Percentiles rank a stretch among this genome's conserved stretches.
These are phyloP conservation scores for Amanita phalloides DNA, from an alignment of 768 basidiomycete species.

Conservation along the genomic window DNA sequence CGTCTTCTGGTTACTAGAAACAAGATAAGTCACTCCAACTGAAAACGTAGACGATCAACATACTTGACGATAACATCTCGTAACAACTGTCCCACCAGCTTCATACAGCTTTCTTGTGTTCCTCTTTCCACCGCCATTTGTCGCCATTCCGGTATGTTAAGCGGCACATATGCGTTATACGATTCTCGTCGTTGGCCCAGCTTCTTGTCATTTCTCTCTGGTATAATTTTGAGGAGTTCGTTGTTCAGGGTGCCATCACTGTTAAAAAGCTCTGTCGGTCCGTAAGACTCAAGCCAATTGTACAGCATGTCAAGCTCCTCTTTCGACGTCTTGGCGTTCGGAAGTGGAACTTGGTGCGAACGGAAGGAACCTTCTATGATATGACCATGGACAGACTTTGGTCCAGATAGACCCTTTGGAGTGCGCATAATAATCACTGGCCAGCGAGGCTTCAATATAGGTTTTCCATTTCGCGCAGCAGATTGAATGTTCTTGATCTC, in stretches of 20 bases:
- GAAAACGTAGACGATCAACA: conserved; percentile 9
- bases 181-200: conserved; percentile 64
- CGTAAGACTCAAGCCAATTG: conserved; percentile 68
- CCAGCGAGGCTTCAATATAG: conserved; percentile 85
- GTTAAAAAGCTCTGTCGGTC: conserved; percentile 55
- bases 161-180: conserved; percentile 49
- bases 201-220: conserved; percentile 41
- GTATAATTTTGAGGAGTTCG: conserved; percentile 51
- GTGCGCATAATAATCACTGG: conserved; percentile 80
- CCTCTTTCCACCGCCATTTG: conserved; percentile 40
- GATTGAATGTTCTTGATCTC: conserved; percentile 72
- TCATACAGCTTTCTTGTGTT: conserved; percentile 67
- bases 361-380: conserved; percentile 75
- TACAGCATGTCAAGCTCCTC: conserved; percentile 57
- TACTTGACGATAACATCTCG: conserved; percentile 45
- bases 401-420: conserved; percentile 75
- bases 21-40: neutral
- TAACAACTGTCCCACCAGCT: conserved; percentile 48
- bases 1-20: conserved; percentile 52
- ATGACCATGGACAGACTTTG: conserved; percentile 55
- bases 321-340: conserved; percentile 50
- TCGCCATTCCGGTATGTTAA: conserved; percentile 61
- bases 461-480: conserved; percentile 66
- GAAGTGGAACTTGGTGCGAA: conserved; percentile 85
- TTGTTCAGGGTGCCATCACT: conserved; percentile 38